phyloP scores from a whole-genome alignment of 1,139 yeast species.

The Geotrichum bryndzae region DNA sequence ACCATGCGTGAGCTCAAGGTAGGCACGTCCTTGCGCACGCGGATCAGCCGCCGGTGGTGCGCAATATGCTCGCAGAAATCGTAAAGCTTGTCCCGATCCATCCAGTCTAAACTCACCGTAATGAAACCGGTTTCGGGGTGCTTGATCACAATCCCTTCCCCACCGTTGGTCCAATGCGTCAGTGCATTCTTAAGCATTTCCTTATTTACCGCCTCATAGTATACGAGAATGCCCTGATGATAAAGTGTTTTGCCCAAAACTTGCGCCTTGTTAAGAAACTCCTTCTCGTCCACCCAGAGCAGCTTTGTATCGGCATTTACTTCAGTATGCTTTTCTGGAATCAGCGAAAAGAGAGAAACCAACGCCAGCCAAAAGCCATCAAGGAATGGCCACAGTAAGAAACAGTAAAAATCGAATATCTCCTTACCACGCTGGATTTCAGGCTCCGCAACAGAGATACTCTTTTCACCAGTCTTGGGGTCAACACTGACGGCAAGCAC shows the following conservation, averaged over 20 bases:
- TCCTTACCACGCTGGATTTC: conserved; percentile 36
- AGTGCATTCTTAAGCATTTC: conserved; percentile 39
- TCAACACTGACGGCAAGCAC: conserved; percentile 21
- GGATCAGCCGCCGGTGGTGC: conserved; percentile 23
- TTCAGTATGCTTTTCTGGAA: conserved; percentile 22
- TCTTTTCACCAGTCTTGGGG: conserved; percentile 7
- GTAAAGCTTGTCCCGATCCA: conserved; percentile 28
- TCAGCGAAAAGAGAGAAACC: conserved; percentile 35
- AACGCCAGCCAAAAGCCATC: conserved; percentile 43
- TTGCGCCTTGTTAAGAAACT: conserved; percentile 35
- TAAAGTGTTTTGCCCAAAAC: conserved; percentile 40
- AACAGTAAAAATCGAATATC: conserved; percentile 40
- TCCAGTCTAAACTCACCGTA: conserved; percentile 23
- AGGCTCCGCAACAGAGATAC: conserved; percentile 6
- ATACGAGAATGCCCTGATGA: conserved; percentile 39
- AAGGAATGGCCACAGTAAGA: conserved; percentile 41
- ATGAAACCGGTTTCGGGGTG: conserved; percentile 20
- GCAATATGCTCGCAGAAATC: conserved; percentile 32
- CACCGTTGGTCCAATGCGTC: conserved; percentile 27
- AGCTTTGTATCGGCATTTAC: conserved; percentile 9
- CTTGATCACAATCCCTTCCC: conserved; percentile 33
- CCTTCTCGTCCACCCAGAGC: conserved; percentile 32
- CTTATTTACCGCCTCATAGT: conserved; percentile 41
- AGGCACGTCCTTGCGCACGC: conserved; percentile 19
- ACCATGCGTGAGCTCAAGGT: conserved; percentile 13